These are phyloP conservation scores for Pythium oligandrum DNA, from an alignment of 352 stramenopile species.

Conservation along the genomic window DNA sequence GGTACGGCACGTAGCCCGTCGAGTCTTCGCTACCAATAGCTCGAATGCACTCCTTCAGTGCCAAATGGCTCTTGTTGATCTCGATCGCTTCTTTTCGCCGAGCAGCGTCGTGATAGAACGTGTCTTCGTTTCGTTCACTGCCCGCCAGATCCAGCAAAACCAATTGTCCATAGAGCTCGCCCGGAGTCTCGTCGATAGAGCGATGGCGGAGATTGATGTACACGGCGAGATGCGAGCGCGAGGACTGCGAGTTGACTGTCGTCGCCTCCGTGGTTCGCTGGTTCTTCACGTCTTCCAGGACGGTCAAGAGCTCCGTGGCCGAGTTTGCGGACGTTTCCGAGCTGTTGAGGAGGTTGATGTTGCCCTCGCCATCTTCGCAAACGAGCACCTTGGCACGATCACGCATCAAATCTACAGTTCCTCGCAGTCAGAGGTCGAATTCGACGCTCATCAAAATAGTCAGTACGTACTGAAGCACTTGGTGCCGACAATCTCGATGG, in stretches of 20 bases:
- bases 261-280: slow-evolving; percentile 79
- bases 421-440: too few species aligned
- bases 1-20: slow-evolving; percentile 67
- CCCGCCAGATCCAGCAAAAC: slow-evolving; percentile 64
- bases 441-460: too few species aligned
- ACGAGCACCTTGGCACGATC: slow-evolving; percentile 56
- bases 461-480: slow-evolving; percentile 63
- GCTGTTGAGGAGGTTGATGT: slow-evolving; percentile 57
- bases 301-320: slow-evolving; percentile 49
- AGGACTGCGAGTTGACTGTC: slow-evolving; percentile 69
- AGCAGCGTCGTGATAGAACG: slow-evolving; percentile 73
- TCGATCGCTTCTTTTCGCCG: slow-evolving; percentile 69
- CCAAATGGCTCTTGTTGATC: slow-evolving; percentile 84
- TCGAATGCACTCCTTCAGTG: slow-evolving; percentile 81
- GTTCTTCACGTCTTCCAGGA: slow-evolving; percentile 63
- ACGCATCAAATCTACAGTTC: slow-evolving; percentile 40
- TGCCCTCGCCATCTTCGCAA: slow-evolving; percentile 64
- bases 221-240: slow-evolving; percentile 63
- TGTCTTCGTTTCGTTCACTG: slow-evolving; percentile 76
- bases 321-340: slow-evolving; percentile 47
- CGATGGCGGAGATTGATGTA: slow-evolving; percentile 47
- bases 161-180: slow-evolving; percentile 39
- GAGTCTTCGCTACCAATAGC: slow-evolving; percentile 56
- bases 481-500: slow-evolving; percentile 55
- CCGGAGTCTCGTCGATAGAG: slow-evolving; percentile 8